Conservation (phyloP, 1,284 basidiomycete genomes). For the Anthracocystis panici-leucophaei region DNA sequence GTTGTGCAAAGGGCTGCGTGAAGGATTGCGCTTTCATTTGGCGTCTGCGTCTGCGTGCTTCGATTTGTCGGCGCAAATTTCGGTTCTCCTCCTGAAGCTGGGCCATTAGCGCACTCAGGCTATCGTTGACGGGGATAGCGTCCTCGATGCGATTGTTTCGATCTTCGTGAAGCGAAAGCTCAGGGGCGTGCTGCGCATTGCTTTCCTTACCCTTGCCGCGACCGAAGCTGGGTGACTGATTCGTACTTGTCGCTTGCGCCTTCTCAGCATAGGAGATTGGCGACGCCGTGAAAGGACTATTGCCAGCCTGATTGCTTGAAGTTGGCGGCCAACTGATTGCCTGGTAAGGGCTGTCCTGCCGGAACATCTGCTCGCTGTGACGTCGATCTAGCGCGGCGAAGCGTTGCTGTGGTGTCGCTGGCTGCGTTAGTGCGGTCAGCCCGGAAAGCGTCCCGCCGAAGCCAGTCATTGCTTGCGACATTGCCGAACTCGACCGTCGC, state of each 20-base stretch:
- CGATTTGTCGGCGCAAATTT: slow-evolving; percentile 8
- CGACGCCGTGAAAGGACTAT: neutral
- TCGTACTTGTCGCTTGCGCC: neutral
- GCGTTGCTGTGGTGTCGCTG: neutral
- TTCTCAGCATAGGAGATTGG: no score
- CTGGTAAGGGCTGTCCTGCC: neutral
- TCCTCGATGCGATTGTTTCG: neutral
- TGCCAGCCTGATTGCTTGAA: neutral
- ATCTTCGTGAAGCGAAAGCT: neutral
- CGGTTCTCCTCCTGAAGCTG: slow-evolving; percentile 19
- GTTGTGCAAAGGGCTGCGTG: neutral
- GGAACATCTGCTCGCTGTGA: slow-evolving; percentile 1
- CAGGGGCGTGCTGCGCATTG: neutral
- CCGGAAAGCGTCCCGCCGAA: neutral
- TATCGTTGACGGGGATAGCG: neutral
- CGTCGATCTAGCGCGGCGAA: neutral
- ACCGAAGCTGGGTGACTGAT: neutral
- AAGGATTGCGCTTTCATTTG: neutral
- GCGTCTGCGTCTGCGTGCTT: neutral
- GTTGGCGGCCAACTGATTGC: neutral
- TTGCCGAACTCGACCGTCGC: neutral
- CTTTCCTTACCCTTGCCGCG: neutral
- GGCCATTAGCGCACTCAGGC: slow-evolving; percentile 8
- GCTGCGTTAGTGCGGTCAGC: neutral
- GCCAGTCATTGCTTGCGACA: neutral